Evolutionary conservation across 306 rosid genomes (phyloP).

Genomic region (Malus orientalis): DNA sequence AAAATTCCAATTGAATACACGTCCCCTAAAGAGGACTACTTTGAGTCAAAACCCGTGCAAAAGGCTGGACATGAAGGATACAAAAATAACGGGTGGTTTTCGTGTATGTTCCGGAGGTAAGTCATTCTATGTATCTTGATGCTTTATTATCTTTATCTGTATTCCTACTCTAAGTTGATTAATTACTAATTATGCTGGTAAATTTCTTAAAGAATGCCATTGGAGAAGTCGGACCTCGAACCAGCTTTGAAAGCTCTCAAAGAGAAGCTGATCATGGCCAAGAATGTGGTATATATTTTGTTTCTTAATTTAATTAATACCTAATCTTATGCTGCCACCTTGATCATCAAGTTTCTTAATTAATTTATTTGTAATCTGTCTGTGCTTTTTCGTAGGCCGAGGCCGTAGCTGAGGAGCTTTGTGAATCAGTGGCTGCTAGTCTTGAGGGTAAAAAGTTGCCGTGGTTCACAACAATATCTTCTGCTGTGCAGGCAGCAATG

Average conservation of each 20-base stretch:
- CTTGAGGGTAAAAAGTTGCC: constrained; percentile 93
- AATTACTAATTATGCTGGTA: too few species aligned
- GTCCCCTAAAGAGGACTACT: too few species aligned
- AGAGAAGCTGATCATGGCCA: constrained; percentile 85
- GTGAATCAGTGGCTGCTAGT: constrained; percentile 95
- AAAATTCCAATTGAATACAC: too few species aligned
- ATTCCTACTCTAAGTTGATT: too few species aligned
- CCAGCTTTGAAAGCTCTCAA: constrained; percentile 95
- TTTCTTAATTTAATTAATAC: too few species aligned
- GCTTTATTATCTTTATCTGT: too few species aligned
- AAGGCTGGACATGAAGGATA: constrained; percentile 51
- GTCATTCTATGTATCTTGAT: background rate
- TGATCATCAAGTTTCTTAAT: background rate
- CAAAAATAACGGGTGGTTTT: constrained; percentile 71
- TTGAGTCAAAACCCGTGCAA: constrained; percentile 10
- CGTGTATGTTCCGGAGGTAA: constrained; percentile 92
- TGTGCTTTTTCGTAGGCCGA: constrained; percentile 54
- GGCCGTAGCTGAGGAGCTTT: constrained; percentile 94
- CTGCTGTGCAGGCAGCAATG: constrained; percentile 97
- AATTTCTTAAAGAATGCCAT: too few species aligned
- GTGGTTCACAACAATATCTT: constrained; percentile 89
- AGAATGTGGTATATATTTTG: constrained; percentile 73
- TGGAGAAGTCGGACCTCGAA: constrained; percentile 88
- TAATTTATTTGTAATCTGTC: background rate
- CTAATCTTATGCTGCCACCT: too few species aligned